Percentiles rank a stretch among this genome's conserved stretches.
phyloP scores from a whole-genome alignment of 2,329 filamentous ascomycete genomes.

The Fusarium sp. region DNA sequence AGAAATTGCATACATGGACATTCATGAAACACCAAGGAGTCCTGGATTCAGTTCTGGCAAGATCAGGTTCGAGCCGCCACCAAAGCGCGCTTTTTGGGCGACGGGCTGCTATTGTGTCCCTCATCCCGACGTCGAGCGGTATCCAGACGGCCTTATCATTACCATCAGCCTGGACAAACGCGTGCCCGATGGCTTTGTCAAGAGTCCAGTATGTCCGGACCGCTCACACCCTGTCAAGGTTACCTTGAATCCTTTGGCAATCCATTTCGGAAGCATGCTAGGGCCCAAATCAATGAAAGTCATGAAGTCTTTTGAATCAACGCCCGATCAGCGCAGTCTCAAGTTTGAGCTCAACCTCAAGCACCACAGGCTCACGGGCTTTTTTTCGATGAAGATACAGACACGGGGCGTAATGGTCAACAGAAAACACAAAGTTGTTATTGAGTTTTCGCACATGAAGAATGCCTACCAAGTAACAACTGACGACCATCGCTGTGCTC shows the following conservation, averaged over 20 bases:
- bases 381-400: slow-evolving; percentile 46
- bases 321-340: slow-evolving; percentile 26
- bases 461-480: slow-evolving; percentile 51
- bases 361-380: slow-evolving; percentile 44
- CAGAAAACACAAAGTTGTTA: slow-evolving; percentile 54
- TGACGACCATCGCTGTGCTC: slow-evolving; percentile 47
- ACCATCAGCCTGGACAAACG: slow-evolving; percentile 7
- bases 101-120: slow-evolving; percentile 46
- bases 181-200: slow-evolving; percentile 25
- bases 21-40: slow-evolving; percentile 50
- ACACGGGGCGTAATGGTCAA: slow-evolving; percentile 17
- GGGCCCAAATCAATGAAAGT: slow-evolving; percentile 66
- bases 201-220: slow-evolving; percentile 33
- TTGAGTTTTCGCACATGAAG: slow-evolving; percentile 60
- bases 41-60: slow-evolving; percentile 49
- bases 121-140: slow-evolving; percentile 35
- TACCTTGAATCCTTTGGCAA: slow-evolving; percentile 55
- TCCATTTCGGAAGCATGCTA: slow-evolving; percentile 72
- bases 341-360: slow-evolving; percentile 49
- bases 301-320: slow-evolving; percentile 57
- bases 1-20: slow-evolving; percentile 65
- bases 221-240: slow-evolving; percentile 50
- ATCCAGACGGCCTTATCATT: slow-evolving; percentile 40
- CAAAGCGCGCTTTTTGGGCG: slow-evolving; percentile 62
- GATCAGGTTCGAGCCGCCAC: slow-evolving; percentile 69